These are phyloP conservation scores for Tylopilus rubrobrunneus DNA, from an alignment of 768 basidiomycete species.

Conservation along the genomic window DNA sequence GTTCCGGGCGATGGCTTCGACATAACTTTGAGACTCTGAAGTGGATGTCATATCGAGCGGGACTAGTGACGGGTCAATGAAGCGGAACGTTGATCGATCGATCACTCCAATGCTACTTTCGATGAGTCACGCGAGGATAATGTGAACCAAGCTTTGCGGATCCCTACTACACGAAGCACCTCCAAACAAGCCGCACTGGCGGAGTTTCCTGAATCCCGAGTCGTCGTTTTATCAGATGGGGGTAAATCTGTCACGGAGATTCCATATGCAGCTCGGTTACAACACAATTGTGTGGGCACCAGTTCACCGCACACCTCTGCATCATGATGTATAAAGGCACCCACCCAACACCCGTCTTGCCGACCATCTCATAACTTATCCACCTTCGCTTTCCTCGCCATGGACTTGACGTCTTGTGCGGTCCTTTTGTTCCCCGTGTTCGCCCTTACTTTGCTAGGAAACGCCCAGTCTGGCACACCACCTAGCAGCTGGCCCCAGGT, in stretches of 20 bases:
- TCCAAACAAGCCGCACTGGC: too few relatives aligned
- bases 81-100: too few relatives aligned
- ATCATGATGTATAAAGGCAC: not conserved
- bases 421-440: slow-evolving; percentile 1
- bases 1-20: slow-evolving; percentile 65
- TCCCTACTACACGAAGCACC: too few relatives aligned
- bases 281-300: not conserved
- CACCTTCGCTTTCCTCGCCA: slow-evolving; percentile 9
- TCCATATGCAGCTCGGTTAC: not conserved
- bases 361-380: slow-evolving; percentile 2
- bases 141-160: too few relatives aligned
- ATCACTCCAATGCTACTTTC: too few relatives aligned
- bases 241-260: too few relatives aligned
- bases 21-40: slow-evolving; percentile 19
- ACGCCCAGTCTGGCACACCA: slow-evolving; percentile 24
- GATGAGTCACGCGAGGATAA: too few relatives aligned
- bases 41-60: not conserved
- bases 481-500: slow-evolving; percentile 37
- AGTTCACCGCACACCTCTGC: not conserved
- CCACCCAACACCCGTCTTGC: not conserved
- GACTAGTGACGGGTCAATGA: too few relatives aligned
- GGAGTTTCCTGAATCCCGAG: too few relatives aligned
- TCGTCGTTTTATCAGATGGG: too few relatives aligned
- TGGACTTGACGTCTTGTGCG: slow-evolving; percentile 18
- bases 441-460: slow-evolving; percentile 4